Percentiles rank a stretch among this genome's conserved stretches.
Conservation (phyloP, 768 basidiomycete genomes). For the Podaxis carcinomalis region DNA sequence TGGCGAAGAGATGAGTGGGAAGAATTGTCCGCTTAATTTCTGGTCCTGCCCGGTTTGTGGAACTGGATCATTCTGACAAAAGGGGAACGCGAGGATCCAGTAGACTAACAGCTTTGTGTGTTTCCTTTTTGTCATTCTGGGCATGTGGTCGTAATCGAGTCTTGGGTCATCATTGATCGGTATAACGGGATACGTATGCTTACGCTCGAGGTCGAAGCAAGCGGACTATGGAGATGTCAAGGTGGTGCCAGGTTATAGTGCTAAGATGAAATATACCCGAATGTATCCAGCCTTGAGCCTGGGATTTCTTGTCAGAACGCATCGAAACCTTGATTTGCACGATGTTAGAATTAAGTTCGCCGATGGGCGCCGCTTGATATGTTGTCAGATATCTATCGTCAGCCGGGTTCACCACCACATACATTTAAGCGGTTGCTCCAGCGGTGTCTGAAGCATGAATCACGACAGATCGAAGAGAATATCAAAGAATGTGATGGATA, state of each 20-base stretch:
- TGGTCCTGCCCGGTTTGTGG: background rate
- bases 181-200: background rate
- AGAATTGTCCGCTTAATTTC: background rate
- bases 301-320: background rate
- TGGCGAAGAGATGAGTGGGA: conserved; percentile 1
- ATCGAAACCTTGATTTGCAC: background rate
- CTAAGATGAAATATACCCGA: background rate
- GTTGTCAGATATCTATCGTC: background rate
- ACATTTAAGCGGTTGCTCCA: background rate
- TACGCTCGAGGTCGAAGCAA: background rate
- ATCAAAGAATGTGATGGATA: background rate
- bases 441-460: background rate
- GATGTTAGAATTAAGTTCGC: background rate
- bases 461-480: background rate
- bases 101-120: background rate
- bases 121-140: background rate
- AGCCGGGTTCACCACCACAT: background rate
- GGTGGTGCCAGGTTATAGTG: background rate
- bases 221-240: background rate
- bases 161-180: background rate
- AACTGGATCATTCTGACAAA: background rate
- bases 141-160: background rate
- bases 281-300: background rate
- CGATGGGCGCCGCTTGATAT: background rate
- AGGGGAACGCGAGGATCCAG: background rate